Evolutionary conservation across 2,329 filamentous ascomycete genomes (phyloP).

Genomic region (Tolypocladium ovalisporum): DNA sequence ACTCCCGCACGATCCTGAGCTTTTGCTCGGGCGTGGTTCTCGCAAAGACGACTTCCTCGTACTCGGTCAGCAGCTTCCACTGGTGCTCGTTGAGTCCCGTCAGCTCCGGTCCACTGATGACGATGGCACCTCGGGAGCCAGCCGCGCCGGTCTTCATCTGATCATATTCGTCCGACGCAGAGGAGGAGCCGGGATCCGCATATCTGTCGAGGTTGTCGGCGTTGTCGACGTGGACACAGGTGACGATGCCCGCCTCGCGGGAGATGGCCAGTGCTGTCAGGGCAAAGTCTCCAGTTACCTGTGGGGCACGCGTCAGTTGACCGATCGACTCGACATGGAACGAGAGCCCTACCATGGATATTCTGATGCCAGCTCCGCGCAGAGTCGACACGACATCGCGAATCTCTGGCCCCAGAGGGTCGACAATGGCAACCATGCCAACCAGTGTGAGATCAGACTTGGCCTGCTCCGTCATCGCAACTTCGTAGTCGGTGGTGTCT

Average conservation of each 20-base stretch:
- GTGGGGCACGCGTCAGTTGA: not conserved
- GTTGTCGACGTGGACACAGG: constrained; percentile 39
- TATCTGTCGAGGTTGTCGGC: constrained; percentile 38
- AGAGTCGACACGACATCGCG: constrained; percentile 54
- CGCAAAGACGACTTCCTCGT: constrained; percentile 64
- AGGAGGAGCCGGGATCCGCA: constrained; percentile 2
- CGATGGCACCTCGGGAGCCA: constrained; percentile 34
- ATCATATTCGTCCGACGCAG: constrained; percentile 8
- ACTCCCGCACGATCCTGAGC: constrained; percentile 66
- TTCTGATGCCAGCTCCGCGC: constrained; percentile 58
- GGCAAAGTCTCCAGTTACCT: constrained; percentile 67
- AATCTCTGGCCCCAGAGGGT: constrained; percentile 66
- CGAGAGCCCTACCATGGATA: constrained; percentile 53
- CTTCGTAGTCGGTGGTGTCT: constrained; percentile 36
- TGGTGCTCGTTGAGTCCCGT: constrained; percentile 54
- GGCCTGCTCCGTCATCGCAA: constrained; percentile 43
- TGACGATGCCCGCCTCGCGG: constrained; percentile 61
- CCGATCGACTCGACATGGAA: not conserved
- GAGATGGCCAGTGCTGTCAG: constrained; percentile 66
- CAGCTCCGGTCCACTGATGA: constrained; percentile 56
- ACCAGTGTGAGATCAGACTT: constrained; percentile 53
- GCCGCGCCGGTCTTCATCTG: constrained; percentile 10
- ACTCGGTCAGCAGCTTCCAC: constrained; percentile 54
- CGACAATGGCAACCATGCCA: constrained; percentile 67
- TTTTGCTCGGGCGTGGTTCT: constrained; percentile 72